These are phyloP conservation scores for Neurospora terricola DNA, from an alignment of 495 filamentous ascomycete species.

Conservation along the genomic window DNA sequence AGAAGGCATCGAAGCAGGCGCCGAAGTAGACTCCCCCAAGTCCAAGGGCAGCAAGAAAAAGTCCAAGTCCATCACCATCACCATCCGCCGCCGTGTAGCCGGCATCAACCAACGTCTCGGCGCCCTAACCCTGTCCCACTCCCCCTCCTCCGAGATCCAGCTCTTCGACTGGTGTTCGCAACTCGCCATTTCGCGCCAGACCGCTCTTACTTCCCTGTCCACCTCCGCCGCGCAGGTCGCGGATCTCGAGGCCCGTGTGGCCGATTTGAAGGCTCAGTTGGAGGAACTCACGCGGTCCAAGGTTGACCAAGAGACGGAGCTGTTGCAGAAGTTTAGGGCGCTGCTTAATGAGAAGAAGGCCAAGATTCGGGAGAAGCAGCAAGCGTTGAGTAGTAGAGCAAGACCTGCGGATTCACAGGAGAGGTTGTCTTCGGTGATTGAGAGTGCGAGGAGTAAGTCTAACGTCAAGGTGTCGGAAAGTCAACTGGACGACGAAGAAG, in stretches of 20 bases:
- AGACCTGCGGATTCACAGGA: background rate
- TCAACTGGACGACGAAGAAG: background rate
- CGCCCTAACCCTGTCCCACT: constrained; percentile 47
- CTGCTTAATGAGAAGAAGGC: constrained; percentile 81
- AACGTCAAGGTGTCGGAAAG: background rate
- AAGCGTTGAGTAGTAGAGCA: constrained; percentile 40
- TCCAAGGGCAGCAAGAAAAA: background rate
- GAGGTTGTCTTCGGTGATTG: background rate
- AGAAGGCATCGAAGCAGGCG: constrained; percentile 32
- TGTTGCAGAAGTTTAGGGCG: constrained; percentile 60
- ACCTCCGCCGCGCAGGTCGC: constrained; percentile 35
- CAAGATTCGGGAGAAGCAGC: constrained; percentile 79
- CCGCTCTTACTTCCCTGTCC: constrained; percentile 30
- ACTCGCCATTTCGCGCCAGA: constrained; percentile 19
- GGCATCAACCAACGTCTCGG: constrained; percentile 61
- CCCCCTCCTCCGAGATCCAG: constrained; percentile 55
- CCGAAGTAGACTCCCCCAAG: constrained; percentile 15
- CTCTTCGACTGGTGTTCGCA: constrained; percentile 64
- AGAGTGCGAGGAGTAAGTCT: background rate
- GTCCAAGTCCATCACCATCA: constrained; percentile 27
- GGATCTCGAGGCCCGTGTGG: constrained; percentile 34
- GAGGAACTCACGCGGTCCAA: constrained; percentile 58
- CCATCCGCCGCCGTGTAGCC: constrained; percentile 34
- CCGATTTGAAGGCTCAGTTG: constrained; percentile 45
- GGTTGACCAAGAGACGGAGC: constrained; percentile 54